Conservation (phyloP, 441 rosid species). For the Jatropha podagrica region DNA sequence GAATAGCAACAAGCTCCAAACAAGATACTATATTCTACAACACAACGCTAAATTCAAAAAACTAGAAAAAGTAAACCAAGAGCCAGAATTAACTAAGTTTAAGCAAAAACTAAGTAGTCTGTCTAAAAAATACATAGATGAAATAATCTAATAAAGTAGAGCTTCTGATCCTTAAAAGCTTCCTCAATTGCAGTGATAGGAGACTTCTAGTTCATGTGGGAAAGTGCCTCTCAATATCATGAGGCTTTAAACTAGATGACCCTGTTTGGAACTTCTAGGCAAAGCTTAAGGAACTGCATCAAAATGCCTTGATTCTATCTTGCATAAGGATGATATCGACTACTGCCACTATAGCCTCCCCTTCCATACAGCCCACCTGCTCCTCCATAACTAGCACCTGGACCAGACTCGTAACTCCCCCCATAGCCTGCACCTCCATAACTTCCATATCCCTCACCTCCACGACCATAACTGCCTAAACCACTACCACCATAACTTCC, state of each 20-base stretch:
- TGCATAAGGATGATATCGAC: conserved; percentile 93
- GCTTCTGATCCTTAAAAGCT: conserved; percentile 48
- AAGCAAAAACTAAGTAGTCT: conserved; percentile 27
- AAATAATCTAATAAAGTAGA: conserved; percentile 29
- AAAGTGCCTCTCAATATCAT: conserved; percentile 48
- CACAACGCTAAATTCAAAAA: conserved; percentile 31
- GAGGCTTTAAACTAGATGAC: conserved; percentile 52
- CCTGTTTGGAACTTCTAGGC: conserved; percentile 63
- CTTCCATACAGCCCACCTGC: conserved; percentile 75
- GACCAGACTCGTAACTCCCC: conserved; percentile 66
- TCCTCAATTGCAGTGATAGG: conserved; percentile 33
- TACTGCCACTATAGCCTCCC: conserved; percentile 89
- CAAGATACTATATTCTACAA: conserved; percentile 42
- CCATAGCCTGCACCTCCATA: conserved; percentile 63
- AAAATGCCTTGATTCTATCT: conserved; percentile 54
- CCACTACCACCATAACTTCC: conserved; percentile 67
- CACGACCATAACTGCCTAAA: conserved; percentile 73
- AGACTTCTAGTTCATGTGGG: conserved; percentile 44
- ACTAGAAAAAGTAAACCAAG: conserved; percentile 25
- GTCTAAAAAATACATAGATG: conserved; percentile 37
- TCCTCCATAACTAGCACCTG: conserved; percentile 79
- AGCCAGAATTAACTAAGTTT: conserved; percentile 32
- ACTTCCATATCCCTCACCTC: conserved; percentile 65
- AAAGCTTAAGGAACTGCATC: conserved; percentile 52
- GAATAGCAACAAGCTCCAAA: conserved; percentile 29